These are phyloP conservation scores for Cystofilobasidium macerans DNA, from an alignment of 768 basidiomycete species.

Conservation along the genomic window DNA sequence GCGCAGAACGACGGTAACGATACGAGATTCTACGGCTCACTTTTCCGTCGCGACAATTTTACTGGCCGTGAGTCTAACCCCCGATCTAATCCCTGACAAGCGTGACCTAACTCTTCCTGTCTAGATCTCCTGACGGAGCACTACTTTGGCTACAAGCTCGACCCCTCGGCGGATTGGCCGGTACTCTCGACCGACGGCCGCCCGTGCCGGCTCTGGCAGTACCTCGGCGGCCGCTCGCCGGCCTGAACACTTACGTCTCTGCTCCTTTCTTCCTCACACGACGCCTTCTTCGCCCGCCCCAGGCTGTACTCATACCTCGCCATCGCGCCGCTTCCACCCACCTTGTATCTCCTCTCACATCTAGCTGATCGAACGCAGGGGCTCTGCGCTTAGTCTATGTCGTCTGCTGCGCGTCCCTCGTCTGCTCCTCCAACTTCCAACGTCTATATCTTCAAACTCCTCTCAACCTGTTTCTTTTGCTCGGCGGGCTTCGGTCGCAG, in stretches of 20 bases:
- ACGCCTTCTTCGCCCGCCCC: neutral
- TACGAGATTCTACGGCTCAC: neutral
- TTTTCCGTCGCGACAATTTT: neutral
- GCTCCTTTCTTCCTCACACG: neutral
- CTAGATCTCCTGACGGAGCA: neutral
- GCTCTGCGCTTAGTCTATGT: too few relatives aligned
- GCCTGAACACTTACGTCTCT: neutral
- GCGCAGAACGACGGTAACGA: neutral
- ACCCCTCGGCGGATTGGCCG: neutral
- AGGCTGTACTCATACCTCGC: too few relatives aligned
- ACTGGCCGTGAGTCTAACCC: neutral
- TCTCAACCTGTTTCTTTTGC: too few relatives aligned
- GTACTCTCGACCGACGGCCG: neutral
- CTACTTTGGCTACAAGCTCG: neutral
- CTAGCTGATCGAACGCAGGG: too few relatives aligned
- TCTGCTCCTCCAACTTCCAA: too few relatives aligned
- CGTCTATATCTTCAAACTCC: too few relatives aligned
- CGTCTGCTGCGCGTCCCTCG: too few relatives aligned
- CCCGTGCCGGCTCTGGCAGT: neutral
- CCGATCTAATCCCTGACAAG: neutral
- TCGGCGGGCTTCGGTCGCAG: too few relatives aligned
- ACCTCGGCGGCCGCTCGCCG: neutral
- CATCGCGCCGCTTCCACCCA: too few relatives aligned
- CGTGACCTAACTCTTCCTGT: neutral
- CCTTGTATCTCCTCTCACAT: too few relatives aligned